Conservation (phyloP, 148 eudicot genomes). For the Rhododendron molle region DNA sequence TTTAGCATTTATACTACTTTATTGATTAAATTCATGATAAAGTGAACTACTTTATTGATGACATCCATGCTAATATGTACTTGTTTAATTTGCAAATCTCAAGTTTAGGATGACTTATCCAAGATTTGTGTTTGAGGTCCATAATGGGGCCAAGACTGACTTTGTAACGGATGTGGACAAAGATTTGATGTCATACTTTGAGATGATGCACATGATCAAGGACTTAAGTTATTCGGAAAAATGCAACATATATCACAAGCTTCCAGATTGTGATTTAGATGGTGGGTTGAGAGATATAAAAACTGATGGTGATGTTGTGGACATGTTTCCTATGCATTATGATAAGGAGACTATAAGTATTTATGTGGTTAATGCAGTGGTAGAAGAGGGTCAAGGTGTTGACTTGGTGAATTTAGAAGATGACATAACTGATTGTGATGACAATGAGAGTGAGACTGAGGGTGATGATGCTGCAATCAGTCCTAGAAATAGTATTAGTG, state of each 20-base stretch:
- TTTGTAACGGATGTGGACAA: too few species aligned
- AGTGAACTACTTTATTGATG: too few species aligned
- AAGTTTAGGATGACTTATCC: too few species aligned
- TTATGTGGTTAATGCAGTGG: not conserved
- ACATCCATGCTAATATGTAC: too few species aligned
- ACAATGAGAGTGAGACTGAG: not conserved
- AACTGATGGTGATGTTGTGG: not conserved
- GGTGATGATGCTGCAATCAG: not conserved
- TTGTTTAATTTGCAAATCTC: too few species aligned
- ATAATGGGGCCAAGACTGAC: not conserved
- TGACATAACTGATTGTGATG: not conserved
- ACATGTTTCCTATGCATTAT: not conserved
- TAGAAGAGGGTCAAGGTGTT: too few species aligned
- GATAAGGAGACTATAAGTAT: not conserved
- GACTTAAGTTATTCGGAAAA: not conserved
- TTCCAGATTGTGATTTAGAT: not conserved
- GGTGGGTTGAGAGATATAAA: not conserved
- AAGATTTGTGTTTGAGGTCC: too few species aligned
- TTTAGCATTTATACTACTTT: too few species aligned
- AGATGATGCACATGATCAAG: not conserved
- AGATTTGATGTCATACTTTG: not conserved
- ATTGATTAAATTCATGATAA: too few species aligned
- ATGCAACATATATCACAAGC: not conserved
- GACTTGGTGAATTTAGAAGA: not conserved
- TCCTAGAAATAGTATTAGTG: not conserved